These are phyloP conservation scores for Colletotrichum kahawae DNA, from an alignment of 2,329 filamentous ascomycete species.

Conservation along the genomic window DNA sequence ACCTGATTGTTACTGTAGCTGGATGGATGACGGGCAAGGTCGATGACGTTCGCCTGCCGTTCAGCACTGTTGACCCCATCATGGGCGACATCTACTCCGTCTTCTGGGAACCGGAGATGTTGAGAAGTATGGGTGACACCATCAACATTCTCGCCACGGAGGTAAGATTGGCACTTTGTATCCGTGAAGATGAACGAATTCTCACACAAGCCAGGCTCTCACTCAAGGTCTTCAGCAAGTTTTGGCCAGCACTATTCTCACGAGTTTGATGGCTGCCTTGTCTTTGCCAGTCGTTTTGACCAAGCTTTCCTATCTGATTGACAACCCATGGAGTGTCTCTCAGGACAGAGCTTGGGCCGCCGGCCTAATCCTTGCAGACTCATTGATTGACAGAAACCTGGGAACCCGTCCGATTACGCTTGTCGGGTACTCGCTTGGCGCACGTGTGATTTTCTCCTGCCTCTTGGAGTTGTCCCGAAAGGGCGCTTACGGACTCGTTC, in stretches of 20 bases:
- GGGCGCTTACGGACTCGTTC: conserved; percentile 84
- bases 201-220: conserved; percentile 69
- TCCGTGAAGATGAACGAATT: background rate
- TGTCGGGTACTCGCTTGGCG: conserved; percentile 91
- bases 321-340: conserved; percentile 98
- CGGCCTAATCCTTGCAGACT: conserved; percentile 92
- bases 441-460: conserved; percentile 91
- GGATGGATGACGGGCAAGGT: conserved; percentile 99
- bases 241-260: conserved; percentile 85
- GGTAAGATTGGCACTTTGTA: conserved; percentile 58
- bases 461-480: conserved; percentile 84
- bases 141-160: conserved; percentile 98
- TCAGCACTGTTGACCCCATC: conserved; percentile 93
- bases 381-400: conserved; percentile 87
- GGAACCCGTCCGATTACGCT: conserved; percentile 91
- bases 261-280: conserved; percentile 88
- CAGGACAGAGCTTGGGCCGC: conserved; percentile 87
- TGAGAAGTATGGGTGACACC: conserved; percentile 96
- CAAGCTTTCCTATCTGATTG: conserved; percentile 94
- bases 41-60: conserved; percentile 94
- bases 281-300: conserved; percentile 91
- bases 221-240: conserved; percentile 97
- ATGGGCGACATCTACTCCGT: conserved; percentile 99
- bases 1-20: conserved; percentile 91
- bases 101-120: conserved; percentile 97